Evolutionary conservation across 176 grass and related monocot genomes (phyloP).

Genomic region (Thalia dealbata): DNA sequence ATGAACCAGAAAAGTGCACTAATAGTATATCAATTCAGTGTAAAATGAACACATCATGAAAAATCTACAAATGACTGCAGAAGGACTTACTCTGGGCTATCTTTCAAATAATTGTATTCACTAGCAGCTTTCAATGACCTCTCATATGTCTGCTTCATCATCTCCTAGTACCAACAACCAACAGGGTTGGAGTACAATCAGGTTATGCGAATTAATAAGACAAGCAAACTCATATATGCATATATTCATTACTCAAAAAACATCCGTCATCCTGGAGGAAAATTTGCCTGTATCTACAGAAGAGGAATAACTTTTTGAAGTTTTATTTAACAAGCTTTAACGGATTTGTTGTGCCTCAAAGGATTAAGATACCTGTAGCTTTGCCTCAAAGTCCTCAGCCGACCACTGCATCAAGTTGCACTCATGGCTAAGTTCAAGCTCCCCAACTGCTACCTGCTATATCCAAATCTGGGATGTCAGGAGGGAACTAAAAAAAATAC

Average conservation of each 20-base stretch:
- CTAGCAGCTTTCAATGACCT: conserved; percentile 81
- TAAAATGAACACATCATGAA: neutral
- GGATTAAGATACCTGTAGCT: conserved; percentile 86
- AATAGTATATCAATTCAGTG: neutral
- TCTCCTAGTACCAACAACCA: conserved; percentile 40
- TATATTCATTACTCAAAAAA: no score
- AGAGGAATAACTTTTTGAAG: no score
- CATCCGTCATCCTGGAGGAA: no score
- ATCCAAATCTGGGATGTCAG: neutral
- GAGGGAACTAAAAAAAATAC: neutral
- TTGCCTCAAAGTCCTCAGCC: conserved; percentile 79
- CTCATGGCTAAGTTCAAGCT: conserved; percentile 87
- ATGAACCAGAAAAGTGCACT: neutral
- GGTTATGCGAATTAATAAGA: conserved; percentile 3
- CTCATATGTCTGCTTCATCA: conserved; percentile 84
- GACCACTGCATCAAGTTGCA: conserved; percentile 94
- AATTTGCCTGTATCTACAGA: no score
- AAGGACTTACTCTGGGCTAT: conserved; percentile 62
- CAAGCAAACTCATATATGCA: no score
- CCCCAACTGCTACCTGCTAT: conserved; percentile 82
- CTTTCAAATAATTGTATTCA: conserved; percentile 70
- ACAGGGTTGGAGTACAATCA: conserved; percentile 11
- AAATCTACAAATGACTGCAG: neutral
- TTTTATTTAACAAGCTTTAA: no score
- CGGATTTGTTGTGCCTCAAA: neutral